Base-by-base conservation (phyloP, 2,329 filamentous ascomycete species). In the Microsporum ferrugineum region DNA sequence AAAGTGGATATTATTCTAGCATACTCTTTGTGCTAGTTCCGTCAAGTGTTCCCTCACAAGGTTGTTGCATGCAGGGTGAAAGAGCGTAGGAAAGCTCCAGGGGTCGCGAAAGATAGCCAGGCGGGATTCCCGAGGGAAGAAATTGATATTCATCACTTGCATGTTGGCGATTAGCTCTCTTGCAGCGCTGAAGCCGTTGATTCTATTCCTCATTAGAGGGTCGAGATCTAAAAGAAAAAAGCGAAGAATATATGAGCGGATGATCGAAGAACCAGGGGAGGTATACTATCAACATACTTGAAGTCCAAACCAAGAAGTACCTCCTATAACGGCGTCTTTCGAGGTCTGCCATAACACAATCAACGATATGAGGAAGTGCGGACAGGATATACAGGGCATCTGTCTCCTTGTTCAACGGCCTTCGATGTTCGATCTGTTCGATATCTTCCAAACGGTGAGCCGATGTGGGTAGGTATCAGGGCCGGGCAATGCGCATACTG, bases 341-440 rank as follows among this genome's bases (percentile, higher is more conserved):
- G 64, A 97, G 87, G 73, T 99, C 94, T 70, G 91, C 90, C 76
- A 97, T 85, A 55, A 99, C 80, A 72, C 91, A 96, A 69, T 97
- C 92, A 69, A 97, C 88, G 65, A 96, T 89, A 72, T 96, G 88
- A 5, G 89, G 80, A 68, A 89, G 83, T 6, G 94, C 89, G 0
- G 91, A 88, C 61, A 99, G 82, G 63, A 99, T 80, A 77, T 97
- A 99, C 66, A 99, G 85, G 68, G 91, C 94, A 75, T 97, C 94
- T 85, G 95, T 96, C 68, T 89, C 88, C 61, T 86, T 85, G 72
- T 96, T 95, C 71, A 83, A 81, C 56, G 88, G 86, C 71, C 94
- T 85, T 68, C 85, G 86, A 64, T 94, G 85, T 78, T 96, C 91
- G 76, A 99, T 95, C 71, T 84, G 84, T 80, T 97, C 92, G 74